Evolutionary conservation across 139 green algal genomes (phyloP).

Genomic region (Micractinium conductrix): DNA sequence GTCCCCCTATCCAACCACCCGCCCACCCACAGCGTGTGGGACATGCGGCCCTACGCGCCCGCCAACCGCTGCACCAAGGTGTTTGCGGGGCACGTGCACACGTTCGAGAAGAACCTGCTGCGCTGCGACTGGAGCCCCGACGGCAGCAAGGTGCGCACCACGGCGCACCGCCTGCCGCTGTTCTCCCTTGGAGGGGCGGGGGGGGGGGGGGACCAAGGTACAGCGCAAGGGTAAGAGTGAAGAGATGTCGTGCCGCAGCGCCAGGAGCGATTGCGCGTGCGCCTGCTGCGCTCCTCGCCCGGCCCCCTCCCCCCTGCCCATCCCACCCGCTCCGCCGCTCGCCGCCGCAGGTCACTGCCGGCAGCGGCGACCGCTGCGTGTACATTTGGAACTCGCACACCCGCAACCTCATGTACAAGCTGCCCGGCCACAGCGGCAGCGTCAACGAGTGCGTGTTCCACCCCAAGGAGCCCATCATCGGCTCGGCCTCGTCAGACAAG

Average conservation of each 20-base stretch:
- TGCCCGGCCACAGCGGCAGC: conserved; percentile 92
- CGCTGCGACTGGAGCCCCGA: conserved; percentile 93
- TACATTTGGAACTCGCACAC: conserved; percentile 73
- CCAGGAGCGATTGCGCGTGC: too few relatives aligned
- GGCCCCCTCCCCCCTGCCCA: not conserved
- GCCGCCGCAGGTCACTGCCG: conserved; percentile 72
- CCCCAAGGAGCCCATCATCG: conserved; percentile 91
- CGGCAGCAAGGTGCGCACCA: conserved; percentile 41
- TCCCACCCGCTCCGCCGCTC: not conserved
- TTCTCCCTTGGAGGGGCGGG: too few relatives aligned
- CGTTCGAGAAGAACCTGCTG: conserved; percentile 93
- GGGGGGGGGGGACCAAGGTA: not conserved
- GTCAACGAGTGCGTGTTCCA: conserved; percentile 97
- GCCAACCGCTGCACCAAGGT: conserved; percentile 82
- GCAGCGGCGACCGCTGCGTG: conserved; percentile 89
- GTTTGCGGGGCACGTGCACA: conserved; percentile 85
- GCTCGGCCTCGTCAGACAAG: conserved; percentile 75
- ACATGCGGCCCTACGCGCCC: conserved; percentile 90
- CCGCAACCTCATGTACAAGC: conserved; percentile 80
- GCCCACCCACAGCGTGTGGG: conserved; percentile 59
- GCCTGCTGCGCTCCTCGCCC: too few relatives aligned
- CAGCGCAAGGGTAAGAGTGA: not conserved
- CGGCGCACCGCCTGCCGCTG: too few relatives aligned
- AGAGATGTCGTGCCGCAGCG: too few relatives aligned
- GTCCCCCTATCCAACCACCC: not conserved